A percentile compares a stretch with the other conserved stretches of the same genome.
These are phyloP conservation scores for Arthrocladium fulminans DNA, from an alignment of 2,329 filamentous ascomycete genomes.

Conservation along the genomic window DNA sequence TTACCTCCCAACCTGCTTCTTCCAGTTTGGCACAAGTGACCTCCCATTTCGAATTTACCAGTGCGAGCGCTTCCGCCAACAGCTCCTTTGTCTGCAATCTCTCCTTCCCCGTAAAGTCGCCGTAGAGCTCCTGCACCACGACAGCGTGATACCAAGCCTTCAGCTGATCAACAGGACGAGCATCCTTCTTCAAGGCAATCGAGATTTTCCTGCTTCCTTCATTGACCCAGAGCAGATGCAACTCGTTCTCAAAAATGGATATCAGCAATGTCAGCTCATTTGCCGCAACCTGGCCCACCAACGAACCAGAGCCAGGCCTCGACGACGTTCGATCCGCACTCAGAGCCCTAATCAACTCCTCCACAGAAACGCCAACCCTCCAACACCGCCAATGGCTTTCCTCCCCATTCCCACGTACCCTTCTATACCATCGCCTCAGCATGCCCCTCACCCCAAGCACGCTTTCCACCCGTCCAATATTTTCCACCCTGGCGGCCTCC, in stretches of 20 bases:
- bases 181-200: conserved; percentile 57
- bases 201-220: conserved; percentile 35
- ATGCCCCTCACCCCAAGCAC: conserved; percentile 7
- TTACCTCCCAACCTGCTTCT: conserved; percentile 18
- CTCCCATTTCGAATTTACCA: conserved; percentile 12
- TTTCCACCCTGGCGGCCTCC: conserved; percentile 4
- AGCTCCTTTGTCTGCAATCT: neutral
- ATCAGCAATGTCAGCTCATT: conserved; percentile 7
- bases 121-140: neutral
- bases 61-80: conserved; percentile 12
- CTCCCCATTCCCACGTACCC: neutral
- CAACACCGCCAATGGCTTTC: neutral
- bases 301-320: neutral
- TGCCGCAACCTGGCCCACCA: neutral
- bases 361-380: conserved; percentile 11
- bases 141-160: conserved; percentile 57
- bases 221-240: conserved; percentile 56
- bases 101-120: neutral
- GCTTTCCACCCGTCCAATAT: conserved; percentile 13
- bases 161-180: conserved; percentile 43
- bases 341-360: conserved; percentile 1
- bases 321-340: neutral
- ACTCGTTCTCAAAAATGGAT: conserved; percentile 43
- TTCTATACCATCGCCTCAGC: neutral
- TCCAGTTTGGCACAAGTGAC: conserved; percentile 11